A percentile compares a stretch with the other conserved stretches of the same genome.
Conservation (phyloP, 2,329 filamentous ascomycete genomes). For the Sporothrix schenckii region DNA sequence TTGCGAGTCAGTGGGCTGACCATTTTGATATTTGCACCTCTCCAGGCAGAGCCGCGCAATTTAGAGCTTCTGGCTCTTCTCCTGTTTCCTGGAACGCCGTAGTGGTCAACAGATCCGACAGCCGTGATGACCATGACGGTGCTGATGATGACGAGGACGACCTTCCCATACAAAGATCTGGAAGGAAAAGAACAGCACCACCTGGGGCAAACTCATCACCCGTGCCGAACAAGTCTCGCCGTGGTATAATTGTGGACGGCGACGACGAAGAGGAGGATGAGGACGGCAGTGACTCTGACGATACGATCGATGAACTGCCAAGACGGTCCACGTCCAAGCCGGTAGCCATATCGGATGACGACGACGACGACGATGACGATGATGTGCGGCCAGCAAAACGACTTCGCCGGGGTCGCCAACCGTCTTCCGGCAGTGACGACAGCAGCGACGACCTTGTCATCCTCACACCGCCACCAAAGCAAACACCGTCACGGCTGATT, state of each 20-base stretch:
- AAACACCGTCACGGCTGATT: slow-evolving; percentile 23
- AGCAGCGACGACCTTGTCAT: neutral
- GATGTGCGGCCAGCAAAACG: slow-evolving; percentile 32
- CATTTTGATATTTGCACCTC: neutral
- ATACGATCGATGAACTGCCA: neutral
- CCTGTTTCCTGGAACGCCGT: neutral
- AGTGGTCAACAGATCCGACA: neutral
- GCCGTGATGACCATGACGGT: neutral
- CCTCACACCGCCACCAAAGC: slow-evolving; percentile 4
- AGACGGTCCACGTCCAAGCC: neutral
- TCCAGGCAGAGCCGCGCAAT: neutral
- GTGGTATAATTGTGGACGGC: neutral
- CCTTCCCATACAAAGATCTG: neutral
- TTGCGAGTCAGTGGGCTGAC: neutral
- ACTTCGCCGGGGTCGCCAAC: slow-evolving; percentile 4
- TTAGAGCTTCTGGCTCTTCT: neutral
- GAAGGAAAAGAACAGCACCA: neutral
- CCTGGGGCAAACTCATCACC: neutral
- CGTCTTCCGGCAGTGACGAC: neutral
- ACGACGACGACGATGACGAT: slow-evolving; percentile 24
- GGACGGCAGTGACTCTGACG: neutral
- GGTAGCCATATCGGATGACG: no score
- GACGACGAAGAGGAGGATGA: slow-evolving; percentile 7
- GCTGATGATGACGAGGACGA: slow-evolving; percentile 7
- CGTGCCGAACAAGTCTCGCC: neutral